These are phyloP conservation scores for Alternaria alternata DNA, from an alignment of 2,329 filamentous ascomycete genomes.

Conservation along the genomic window DNA sequence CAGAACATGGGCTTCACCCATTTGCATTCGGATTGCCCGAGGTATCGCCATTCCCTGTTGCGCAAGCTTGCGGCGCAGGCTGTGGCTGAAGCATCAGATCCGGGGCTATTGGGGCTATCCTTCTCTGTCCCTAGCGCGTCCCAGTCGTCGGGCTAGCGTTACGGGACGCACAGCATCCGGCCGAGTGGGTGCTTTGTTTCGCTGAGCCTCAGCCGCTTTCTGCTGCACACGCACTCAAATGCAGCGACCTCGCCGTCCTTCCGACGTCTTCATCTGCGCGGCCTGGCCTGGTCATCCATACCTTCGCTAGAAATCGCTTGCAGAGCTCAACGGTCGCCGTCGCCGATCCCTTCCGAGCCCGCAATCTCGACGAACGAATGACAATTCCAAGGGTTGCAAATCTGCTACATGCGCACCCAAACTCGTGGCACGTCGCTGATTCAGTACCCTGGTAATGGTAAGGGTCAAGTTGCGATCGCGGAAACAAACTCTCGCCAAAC, in stretches of 20 bases:
- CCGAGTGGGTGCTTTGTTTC: slow-evolving; percentile 21
- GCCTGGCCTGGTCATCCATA: slow-evolving; percentile 10
- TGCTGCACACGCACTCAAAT: slow-evolving; percentile 27
- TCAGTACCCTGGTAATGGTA: slow-evolving; percentile 15
- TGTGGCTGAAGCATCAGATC: slow-evolving; percentile 29
- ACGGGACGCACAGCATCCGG: slow-evolving; percentile 32
- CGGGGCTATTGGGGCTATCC: slow-evolving; percentile 15
- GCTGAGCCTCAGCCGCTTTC: slow-evolving; percentile 24
- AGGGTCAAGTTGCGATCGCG: slow-evolving; percentile 19
- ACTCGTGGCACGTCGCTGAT: slow-evolving; percentile 15
- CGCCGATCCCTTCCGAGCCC: slow-evolving; percentile 26
- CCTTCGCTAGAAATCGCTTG: slow-evolving; percentile 26
- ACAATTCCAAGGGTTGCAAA: slow-evolving; percentile 1
- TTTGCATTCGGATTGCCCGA: slow-evolving; percentile 19
- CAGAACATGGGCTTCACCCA: not conserved
- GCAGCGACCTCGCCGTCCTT: slow-evolving; percentile 37
- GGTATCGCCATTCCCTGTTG: slow-evolving; percentile 20
- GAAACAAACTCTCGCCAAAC: slow-evolving; percentile 15
- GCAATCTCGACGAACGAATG: slow-evolving; percentile 3
- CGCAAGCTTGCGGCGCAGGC: slow-evolving; percentile 17
- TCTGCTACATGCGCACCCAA: slow-evolving; percentile 5
- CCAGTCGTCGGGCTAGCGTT: slow-evolving; percentile 22
- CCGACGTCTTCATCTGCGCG: slow-evolving; percentile 18
- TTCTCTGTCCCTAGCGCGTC: not conserved
- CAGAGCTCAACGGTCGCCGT: slow-evolving; percentile 35